Base-by-base conservation (phyloP, 2,329 filamentous ascomycete species). In the Cladosporium cucumerinum region DNA sequence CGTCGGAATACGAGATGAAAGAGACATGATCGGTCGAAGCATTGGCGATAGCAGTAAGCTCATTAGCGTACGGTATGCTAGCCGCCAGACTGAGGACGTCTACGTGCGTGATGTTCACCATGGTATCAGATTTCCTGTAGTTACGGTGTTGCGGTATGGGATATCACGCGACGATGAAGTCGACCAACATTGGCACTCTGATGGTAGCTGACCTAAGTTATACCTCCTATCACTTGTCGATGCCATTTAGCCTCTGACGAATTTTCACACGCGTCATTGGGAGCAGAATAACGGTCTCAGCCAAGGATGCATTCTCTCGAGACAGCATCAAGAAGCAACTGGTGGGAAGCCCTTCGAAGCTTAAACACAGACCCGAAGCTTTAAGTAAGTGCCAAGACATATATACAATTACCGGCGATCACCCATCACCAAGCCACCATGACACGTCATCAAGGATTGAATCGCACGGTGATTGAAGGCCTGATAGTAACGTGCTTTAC, bases 51-150 rank as follows among this genome's bases (percentile, higher is more conserved):
- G 67, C 66, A 30, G 69, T 64, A 11, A 76, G 66, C 55, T 73
- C 66, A 26, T 69, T 65, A 14, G 72, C 72, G 63, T 76, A 75
- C 5, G 71, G 70, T 21, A 75, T 70, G 67, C 72, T 75, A 10
- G 70, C 68, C 21, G 74, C 74, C 59, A 76, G 64, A 34, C 65
- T 67, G 57, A 76, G 63, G 51, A 75, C 64, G 60, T 75, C 72
- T 26, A 76, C 74, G 57, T 69, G 62, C 3, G 73, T 76, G 55
- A 76, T 72, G 67, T 74, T 75, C 57, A 75, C 72, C 75, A 76
- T 76, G 30, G 34, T 69, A 14, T 28, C 43, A 16, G 26, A 16
- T 18, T 60, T 43, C 28, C 30, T 18, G 6, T 3, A 12, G 11
- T 34, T 34, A 16, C 6, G 32, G 54, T 23, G 11, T 21, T 32